Conservation (phyloP, 345 rosid genomes). For the Lumnitzera littorea region DNA sequence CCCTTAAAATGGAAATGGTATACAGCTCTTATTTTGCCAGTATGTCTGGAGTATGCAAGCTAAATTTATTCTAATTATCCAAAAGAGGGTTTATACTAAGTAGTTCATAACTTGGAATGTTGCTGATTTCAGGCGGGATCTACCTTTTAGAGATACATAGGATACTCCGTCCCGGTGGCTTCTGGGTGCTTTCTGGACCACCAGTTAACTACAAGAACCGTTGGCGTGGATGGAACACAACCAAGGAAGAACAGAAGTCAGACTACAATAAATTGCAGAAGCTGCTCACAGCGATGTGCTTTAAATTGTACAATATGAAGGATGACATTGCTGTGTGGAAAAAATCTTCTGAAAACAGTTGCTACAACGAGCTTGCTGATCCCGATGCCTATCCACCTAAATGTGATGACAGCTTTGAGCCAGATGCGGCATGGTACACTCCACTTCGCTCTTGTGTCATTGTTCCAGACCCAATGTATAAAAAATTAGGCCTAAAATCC, state of each 20-base stretch:
- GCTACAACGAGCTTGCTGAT: constrained; percentile 57
- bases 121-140: constrained; percentile 63
- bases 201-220: constrained; percentile 87
- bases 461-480: constrained; percentile 57
- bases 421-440: constrained; percentile 95
- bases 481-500: constrained; percentile 52
- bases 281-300: constrained; percentile 85
- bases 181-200: constrained; percentile 98
- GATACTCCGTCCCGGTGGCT: constrained; percentile 95
- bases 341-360: constrained; percentile 58
- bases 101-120: too few species aligned
- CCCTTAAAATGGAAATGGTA: too few species aligned
- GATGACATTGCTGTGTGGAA: constrained; percentile 96
- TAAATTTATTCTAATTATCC: too few species aligned
- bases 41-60: too few species aligned
- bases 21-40: too few species aligned
- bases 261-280: constrained; percentile 74
- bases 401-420: constrained; percentile 93
- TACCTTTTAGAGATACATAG: constrained; percentile 88
- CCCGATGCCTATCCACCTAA: constrained; percentile 76
- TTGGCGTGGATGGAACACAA: constrained; percentile 99
- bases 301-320: constrained; percentile 76
- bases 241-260: constrained; percentile 75
- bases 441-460: constrained; percentile 87
- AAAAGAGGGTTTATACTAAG: too few species aligned